Percentiles rank a stretch among this genome's conserved stretches.
Conservation (phyloP, 2,329 filamentous ascomycete species). For the Aureobasidium uvarum region DNA sequence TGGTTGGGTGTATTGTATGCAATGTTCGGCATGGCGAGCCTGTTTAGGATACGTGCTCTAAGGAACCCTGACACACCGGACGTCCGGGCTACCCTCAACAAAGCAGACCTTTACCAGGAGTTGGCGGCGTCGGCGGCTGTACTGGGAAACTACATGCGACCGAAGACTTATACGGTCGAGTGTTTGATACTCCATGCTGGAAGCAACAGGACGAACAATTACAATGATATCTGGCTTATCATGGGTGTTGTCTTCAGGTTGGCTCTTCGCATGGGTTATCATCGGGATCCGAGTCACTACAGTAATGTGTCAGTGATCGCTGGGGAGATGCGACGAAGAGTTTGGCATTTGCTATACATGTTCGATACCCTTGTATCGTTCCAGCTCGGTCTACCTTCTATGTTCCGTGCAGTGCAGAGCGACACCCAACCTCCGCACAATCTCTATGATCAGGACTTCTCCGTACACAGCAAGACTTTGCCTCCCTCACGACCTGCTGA, state of each 20-base stretch:
- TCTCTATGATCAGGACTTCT: slow-evolving; percentile 48
- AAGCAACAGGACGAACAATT: slow-evolving; percentile 35
- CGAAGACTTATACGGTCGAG: slow-evolving; percentile 46
- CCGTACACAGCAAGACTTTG: slow-evolving; percentile 37
- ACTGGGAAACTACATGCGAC: slow-evolving; percentile 45
- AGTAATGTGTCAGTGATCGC: slow-evolving; percentile 43
- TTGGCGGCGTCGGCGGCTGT: slow-evolving; percentile 37
- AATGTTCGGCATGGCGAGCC: slow-evolving; percentile 46
- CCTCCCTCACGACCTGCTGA: slow-evolving; percentile 39
- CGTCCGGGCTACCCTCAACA: slow-evolving; percentile 28
- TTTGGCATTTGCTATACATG: slow-evolving; percentile 47
- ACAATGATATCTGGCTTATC: slow-evolving; percentile 44
- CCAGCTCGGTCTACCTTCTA: slow-evolving; percentile 51
- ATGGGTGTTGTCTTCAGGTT: slow-evolving; percentile 44
- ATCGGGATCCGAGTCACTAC: slow-evolving; percentile 49
- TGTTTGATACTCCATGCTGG: slow-evolving; percentile 41
- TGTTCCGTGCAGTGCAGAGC: slow-evolving; percentile 44
- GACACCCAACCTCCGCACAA: slow-evolving; percentile 49
- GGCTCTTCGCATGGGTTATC: slow-evolving; percentile 47
- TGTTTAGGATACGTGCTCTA: slow-evolving; percentile 35
- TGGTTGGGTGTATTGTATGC: slow-evolving; percentile 52
- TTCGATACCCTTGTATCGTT: slow-evolving; percentile 50
- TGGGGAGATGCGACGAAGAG: slow-evolving; percentile 49
- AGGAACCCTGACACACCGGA: slow-evolving; percentile 30
- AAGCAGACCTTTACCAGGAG: slow-evolving; percentile 35